Base-by-base conservation (phyloP, 495 filamentous ascomycete genomes). In the Talaromyces liani region DNA sequence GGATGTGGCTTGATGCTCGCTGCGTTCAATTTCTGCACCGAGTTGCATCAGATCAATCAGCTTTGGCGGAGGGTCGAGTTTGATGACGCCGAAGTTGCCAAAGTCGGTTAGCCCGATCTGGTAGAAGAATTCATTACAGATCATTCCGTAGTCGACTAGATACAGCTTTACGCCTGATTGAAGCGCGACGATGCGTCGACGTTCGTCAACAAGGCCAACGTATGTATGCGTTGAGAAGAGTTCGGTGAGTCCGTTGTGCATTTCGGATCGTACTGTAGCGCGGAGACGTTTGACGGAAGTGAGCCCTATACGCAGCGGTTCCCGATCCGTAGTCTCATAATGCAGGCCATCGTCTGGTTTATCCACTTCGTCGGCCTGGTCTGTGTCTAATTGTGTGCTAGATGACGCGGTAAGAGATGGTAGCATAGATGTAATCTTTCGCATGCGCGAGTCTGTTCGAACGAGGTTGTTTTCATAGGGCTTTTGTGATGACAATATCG, bases 351-450 rank as follows among this genome's bases (percentile, higher is more conserved):
- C 75, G 65, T 80, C 74, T 31, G 22, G 25, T 2, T 49, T 49
- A 9, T n/a, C 60, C 3, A 20, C 29, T 33, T 51, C 39, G 65
- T 65, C 34, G 59, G 33, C 6, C 55, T 60, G 49, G 31, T 14
- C 16, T 29, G 66, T 64, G 45, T 71, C 57, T 36, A 67, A 67
- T 18, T 67, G 27, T 3, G 69, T 58, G 72, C 64, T 14, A 62
- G 63, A 22, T 61, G 56, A 33, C 6, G 60, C 20, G 27, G 24
- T 54, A 36, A 62, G 41, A 8, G 41, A 62, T 31, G 60, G 60
- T 14, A 99, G 81, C 92, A 99, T 96, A 56, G 91, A 90, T 3
- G 95, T 99, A 65, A 99, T 98, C 72, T 98, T 99, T 61, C 93
- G 90, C 61, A 90, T 75, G 62, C 88, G 91, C 7, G 93, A 86